Conservation (phyloP, 768 basidiomycete genomes). For the Boletus vermiculosoides region DNA sequence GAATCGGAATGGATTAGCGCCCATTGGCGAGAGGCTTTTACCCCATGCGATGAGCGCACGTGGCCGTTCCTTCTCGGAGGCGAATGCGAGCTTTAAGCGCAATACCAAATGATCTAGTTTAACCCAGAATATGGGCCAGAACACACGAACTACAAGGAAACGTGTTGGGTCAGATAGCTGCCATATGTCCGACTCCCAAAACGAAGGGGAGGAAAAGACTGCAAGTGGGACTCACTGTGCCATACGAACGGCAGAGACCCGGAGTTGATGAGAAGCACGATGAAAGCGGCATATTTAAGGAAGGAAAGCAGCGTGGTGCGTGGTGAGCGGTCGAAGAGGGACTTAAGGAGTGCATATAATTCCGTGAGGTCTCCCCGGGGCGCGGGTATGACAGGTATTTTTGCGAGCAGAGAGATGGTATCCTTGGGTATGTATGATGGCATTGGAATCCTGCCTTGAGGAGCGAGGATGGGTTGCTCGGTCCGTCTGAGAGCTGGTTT, state of each 20-base stretch:
- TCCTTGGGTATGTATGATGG: conserved; percentile 5
- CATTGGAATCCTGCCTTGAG: conserved; percentile 6
- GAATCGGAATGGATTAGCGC: conserved; percentile 53
- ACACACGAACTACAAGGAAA: conserved; percentile 46
- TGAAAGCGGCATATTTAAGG: conserved; percentile 18
- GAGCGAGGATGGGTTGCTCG: background rate
- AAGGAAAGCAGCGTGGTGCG: conserved; percentile 6
- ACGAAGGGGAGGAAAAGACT: background rate
- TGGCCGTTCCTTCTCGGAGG: conserved; percentile 32
- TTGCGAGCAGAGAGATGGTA: conserved; percentile 8
- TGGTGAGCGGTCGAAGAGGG: conserved; percentile 4
- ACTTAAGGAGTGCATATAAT: conserved; percentile 4
- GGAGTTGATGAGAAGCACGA: conserved; percentile 56
- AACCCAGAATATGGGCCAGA: conserved; percentile 43
- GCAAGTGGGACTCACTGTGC: conserved; percentile 53
- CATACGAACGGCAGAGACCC: conserved; percentile 65
- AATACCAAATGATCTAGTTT: conserved; percentile 35
- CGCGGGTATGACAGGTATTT: conserved; percentile 11
- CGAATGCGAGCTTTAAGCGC: conserved; percentile 38
- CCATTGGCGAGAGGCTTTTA: conserved; percentile 51
- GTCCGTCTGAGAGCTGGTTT: background rate
- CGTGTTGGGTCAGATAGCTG: background rate
- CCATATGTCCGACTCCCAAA: background rate
- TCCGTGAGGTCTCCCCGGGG: background rate
- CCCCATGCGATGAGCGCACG: conserved; percentile 43